Evolutionary conservation across 768 basidiomycete genomes (phyloP).

Genomic region (Exsudoporus frostii): DNA sequence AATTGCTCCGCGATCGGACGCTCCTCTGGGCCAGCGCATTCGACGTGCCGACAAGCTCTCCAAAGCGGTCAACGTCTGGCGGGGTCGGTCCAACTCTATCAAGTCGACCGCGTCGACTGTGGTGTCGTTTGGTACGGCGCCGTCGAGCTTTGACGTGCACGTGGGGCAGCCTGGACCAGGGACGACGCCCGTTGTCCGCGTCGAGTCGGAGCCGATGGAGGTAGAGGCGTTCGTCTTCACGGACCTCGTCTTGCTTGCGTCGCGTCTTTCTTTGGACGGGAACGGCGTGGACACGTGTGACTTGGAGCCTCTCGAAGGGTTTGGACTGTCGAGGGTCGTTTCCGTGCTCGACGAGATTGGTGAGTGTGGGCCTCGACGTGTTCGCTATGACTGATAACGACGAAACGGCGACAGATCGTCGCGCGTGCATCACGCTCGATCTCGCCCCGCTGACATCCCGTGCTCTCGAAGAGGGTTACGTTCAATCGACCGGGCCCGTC

Average conservation of each 20-base stretch:
- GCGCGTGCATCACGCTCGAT: slow-evolving; percentile 43
- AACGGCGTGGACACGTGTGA: slow-evolving; percentile 28
- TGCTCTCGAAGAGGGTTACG: slow-evolving; percentile 38
- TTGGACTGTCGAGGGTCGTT: slow-evolving; percentile 50
- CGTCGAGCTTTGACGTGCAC: slow-evolving; percentile 29
- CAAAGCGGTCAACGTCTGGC: slow-evolving; percentile 46
- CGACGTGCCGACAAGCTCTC: slow-evolving; percentile 28
- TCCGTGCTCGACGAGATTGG: slow-evolving; percentile 39
- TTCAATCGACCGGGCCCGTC: slow-evolving; percentile 33
- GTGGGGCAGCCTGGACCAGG: not conserved
- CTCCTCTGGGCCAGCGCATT: not conserved
- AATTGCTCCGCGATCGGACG: not conserved
- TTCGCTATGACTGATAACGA: not conserved
- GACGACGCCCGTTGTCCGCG: slow-evolving; percentile 22
- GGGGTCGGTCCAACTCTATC: slow-evolving; percentile 42
- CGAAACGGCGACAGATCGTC: slow-evolving; percentile 14
- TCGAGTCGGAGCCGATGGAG: slow-evolving; percentile 25
- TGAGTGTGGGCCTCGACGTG: not conserved
- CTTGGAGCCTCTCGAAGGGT: slow-evolving; percentile 43
- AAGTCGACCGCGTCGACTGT: slow-evolving; percentile 26
- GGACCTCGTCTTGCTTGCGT: slow-evolving; percentile 64
- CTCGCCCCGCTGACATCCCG: slow-evolving; percentile 44
- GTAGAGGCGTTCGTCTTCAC: slow-evolving; percentile 56
- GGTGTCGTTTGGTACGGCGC: slow-evolving; percentile 28
- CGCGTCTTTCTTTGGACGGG: slow-evolving; percentile 10